Conservation (phyloP, 768 basidiomycete species). For the Leccinum longicurvipes region DNA sequence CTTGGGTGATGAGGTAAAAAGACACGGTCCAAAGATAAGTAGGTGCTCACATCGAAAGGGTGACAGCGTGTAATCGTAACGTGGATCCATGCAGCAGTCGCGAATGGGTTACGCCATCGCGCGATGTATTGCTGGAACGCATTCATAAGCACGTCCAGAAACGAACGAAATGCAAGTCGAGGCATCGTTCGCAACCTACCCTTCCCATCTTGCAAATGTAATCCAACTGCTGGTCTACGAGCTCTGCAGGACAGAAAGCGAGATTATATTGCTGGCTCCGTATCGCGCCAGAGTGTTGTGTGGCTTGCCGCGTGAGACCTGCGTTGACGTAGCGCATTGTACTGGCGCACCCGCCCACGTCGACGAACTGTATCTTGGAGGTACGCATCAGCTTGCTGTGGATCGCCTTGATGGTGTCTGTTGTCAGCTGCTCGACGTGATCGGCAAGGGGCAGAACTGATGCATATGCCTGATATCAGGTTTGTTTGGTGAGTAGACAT, state of each 20-base stretch:
- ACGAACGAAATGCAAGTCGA: neutral
- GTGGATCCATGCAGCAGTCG: slow-evolving; percentile 35
- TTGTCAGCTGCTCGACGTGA: slow-evolving; percentile 24
- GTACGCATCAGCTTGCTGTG: slow-evolving; percentile 31
- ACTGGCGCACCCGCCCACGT: slow-evolving; percentile 4
- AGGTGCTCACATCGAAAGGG: slow-evolving; percentile 30
- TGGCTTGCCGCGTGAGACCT: slow-evolving; percentile 26
- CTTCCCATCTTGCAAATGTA: slow-evolving; percentile 35
- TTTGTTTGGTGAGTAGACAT: neutral
- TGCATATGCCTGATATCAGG: slow-evolving; percentile 22
- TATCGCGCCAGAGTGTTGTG: slow-evolving; percentile 29
- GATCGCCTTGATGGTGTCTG: slow-evolving; percentile 28
- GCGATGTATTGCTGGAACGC: slow-evolving; percentile 34
- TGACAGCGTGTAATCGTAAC: slow-evolving; percentile 34
- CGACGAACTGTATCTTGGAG: slow-evolving; percentile 28
- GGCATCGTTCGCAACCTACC: slow-evolving; percentile 12
- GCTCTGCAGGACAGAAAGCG: slow-evolving; percentile 29
- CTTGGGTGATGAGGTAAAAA: slow-evolving; percentile 11
- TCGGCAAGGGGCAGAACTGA: slow-evolving; percentile 22
- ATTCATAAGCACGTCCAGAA: neutral
- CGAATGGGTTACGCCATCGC: slow-evolving; percentile 36
- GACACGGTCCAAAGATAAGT: neutral
- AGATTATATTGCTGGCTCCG: slow-evolving; percentile 34
- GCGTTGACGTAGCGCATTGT: slow-evolving; percentile 29
- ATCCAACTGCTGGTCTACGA: slow-evolving; percentile 32